A percentile compares a stretch with the other conserved stretches of the same genome.
Evolutionary conservation across 108 stramenopile genomes (phyloP).

Genomic region (Pseudonitzschia multistriata): DNA sequence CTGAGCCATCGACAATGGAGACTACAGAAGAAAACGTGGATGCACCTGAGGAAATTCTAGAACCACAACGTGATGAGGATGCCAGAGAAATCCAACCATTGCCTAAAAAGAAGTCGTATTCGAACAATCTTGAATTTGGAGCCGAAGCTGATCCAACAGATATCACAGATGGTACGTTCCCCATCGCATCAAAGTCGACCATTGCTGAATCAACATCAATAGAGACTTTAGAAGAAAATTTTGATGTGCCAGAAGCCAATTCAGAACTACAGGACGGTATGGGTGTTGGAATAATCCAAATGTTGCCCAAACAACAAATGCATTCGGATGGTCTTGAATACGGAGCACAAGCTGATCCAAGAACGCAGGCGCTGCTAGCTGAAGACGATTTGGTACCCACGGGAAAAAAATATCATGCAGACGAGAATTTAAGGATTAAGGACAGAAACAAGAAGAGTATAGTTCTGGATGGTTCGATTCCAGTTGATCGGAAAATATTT

Average conservation of each 20-base stretch:
- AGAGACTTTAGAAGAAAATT: no score
- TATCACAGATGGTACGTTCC: no score
- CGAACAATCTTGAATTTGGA: not conserved
- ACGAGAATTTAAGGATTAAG: not conserved
- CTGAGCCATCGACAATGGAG: not conserved
- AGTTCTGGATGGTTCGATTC: not conserved
- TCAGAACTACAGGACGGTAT: not conserved
- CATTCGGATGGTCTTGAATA: not conserved
- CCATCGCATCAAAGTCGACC: no score
- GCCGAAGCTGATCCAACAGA: slow-evolving; percentile 11
- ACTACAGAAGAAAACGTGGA: not conserved
- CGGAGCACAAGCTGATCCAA: slow-evolving; percentile 9
- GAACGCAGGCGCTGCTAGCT: slow-evolving; percentile 9
- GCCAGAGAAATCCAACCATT: no score
- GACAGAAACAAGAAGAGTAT: not conserved
- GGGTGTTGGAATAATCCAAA: not conserved
- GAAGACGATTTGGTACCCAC: slow-evolving; percentile 5
- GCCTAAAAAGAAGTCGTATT: not conserved
- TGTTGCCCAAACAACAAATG: not conserved
- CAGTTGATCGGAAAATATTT: not conserved
- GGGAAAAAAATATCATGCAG: not conserved
- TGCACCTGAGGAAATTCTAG: not conserved
- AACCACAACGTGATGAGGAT: not conserved
- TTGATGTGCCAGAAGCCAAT: no score
- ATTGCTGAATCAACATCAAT: no score